Percentiles rank a stretch among this genome's conserved stretches.
Evolutionary conservation across 2,329 filamentous ascomycete species (phyloP).

Genomic region (Fusarium veterinarium): DNA sequence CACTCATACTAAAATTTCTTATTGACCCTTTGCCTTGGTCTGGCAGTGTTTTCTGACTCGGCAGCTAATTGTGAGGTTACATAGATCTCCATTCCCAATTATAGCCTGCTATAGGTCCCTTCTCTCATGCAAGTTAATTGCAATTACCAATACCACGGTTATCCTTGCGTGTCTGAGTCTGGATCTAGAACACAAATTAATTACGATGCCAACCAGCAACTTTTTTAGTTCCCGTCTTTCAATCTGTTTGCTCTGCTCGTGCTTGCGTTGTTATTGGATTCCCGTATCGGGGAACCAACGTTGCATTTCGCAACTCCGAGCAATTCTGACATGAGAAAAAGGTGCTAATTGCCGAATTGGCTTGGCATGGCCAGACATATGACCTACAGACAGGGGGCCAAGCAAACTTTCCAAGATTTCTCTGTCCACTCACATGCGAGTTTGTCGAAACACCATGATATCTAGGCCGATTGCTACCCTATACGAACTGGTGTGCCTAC

Average conservation of each 20-base stretch:
- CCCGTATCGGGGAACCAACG: constrained; percentile 10
- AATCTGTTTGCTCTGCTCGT: neutral
- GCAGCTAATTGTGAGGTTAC: constrained; percentile 9
- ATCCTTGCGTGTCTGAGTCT: constrained; percentile 14
- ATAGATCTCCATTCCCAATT: constrained; percentile 4
- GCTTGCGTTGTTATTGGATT: constrained; percentile 3
- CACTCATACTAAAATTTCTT: constrained; percentile 10
- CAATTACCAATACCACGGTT: constrained; percentile 13
- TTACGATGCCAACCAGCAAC: constrained; percentile 7
- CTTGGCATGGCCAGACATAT: constrained; percentile 16
- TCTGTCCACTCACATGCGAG: constrained; percentile 29
- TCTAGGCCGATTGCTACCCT: constrained; percentile 26
- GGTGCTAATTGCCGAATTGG: constrained; percentile 16
- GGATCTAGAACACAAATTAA: neutral
- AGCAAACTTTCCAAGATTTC: constrained; percentile 15
- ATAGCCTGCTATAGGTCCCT: constrained; percentile 9
- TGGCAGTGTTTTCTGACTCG: constrained; percentile 5
- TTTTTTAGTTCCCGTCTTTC: constrained; percentile 13
- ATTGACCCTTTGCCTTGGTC: constrained; percentile 21
- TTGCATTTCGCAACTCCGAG: constrained; percentile 20
- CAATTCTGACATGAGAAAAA: constrained; percentile 3
- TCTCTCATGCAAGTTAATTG: constrained; percentile 14
- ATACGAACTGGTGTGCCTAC: constrained; percentile 7
- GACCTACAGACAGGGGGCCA: constrained; percentile 14
- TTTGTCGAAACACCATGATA: constrained; percentile 19